Evolutionary conservation across 495 filamentous ascomycete species (phyloP).

Genomic region (Neurospora discreta): DNA sequence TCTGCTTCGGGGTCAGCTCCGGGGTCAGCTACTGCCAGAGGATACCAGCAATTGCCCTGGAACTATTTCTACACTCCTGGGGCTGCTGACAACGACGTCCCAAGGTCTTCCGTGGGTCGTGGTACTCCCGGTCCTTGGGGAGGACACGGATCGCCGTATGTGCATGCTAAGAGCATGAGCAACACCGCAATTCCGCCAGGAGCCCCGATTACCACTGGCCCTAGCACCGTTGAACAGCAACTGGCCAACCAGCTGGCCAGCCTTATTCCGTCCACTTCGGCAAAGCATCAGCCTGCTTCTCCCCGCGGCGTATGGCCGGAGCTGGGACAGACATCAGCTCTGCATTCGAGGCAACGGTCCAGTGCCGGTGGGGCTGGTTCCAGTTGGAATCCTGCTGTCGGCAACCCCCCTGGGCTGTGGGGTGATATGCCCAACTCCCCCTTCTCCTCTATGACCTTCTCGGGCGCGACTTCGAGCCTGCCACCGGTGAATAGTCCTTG

Average conservation of each 20-base stretch:
- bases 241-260: constrained; percentile 2
- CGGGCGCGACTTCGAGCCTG: constrained; percentile 12
- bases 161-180: constrained; percentile 13
- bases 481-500: constrained; percentile 20
- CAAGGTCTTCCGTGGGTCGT: constrained; percentile 1
- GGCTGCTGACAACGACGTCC: constrained; percentile 8
- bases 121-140: background rate
- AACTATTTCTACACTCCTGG: constrained; percentile 29
- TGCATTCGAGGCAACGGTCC: background rate
- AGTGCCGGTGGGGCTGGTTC: background rate
- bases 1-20: constrained; percentile 11
- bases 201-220: background rate
- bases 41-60: constrained; percentile 34
- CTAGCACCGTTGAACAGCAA: background rate
- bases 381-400: constrained; percentile 1
- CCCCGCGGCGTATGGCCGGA: constrained; percentile 6
- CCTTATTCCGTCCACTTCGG: background rate
- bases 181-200: constrained; percentile 1
- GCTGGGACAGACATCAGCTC: background rate
- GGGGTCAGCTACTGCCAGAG: constrained; percentile 26
- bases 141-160: constrained; percentile 1
- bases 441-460: constrained; percentile 15
- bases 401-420: background rate
- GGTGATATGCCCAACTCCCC: constrained; percentile 2
- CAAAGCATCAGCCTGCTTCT: background rate